A percentile compares a stretch with the other conserved stretches of the same genome.
These are phyloP conservation scores for Syzygium aqueum DNA, from an alignment of 345 rosid species.

Conservation along the genomic window DNA sequence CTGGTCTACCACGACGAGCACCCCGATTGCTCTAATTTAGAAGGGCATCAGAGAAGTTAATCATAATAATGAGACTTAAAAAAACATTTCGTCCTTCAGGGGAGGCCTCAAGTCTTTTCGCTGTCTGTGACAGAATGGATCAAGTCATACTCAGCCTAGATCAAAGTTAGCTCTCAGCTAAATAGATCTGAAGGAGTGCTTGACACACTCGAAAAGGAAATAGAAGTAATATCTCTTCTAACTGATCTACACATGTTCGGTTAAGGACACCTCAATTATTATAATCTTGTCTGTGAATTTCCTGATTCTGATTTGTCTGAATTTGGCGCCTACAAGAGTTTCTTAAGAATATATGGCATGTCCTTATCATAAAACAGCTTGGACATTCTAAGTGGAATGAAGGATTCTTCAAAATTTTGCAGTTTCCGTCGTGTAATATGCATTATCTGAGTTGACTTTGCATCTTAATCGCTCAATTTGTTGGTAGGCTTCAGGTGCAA, in stretches of 20 bases:
- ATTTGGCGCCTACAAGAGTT: not conserved
- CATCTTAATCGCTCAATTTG: not conserved
- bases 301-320: not conserved
- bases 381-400: not conserved
- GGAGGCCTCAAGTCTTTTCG: too few species aligned
- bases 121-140: not conserved
- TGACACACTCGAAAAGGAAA: not conserved
- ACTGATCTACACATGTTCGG: accelerated
- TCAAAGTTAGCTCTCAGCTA: not conserved
- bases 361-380: not conserved
- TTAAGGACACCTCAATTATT: not conserved
- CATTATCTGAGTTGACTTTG: not conserved
- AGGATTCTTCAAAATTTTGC: not conserved
- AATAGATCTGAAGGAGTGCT: not conserved
- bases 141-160: not conserved
- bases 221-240: not conserved
- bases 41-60: too few species aligned
- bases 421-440: not conserved
- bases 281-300: not conserved
- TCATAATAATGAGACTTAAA: too few species aligned
- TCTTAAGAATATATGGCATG: not conserved
- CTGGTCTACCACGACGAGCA: too few species aligned
- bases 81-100: too few species aligned
- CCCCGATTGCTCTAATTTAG: too few species aligned
- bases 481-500: not conserved